A percentile compares a stretch with the other conserved stretches of the same genome.
phyloP scores from a whole-genome alignment of 345 rosid species.

The Hypericum androsaemum region DNA sequence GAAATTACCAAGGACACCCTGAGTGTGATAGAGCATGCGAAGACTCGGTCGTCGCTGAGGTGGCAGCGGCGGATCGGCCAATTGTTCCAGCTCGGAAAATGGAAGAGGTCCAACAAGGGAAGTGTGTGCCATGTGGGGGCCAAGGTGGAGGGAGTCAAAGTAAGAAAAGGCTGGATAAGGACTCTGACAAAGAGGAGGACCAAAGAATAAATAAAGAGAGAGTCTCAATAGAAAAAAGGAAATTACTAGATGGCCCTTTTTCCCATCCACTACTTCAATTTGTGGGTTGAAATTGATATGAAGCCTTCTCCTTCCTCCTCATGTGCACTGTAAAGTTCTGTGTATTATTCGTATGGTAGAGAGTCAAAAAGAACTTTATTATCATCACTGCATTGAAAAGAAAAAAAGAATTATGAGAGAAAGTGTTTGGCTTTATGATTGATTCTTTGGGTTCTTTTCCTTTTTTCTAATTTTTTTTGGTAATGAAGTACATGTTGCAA shows the following conservation, averaged over 20 bases:
- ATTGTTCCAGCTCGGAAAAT: conserved; percentile 59
- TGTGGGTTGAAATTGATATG: conserved; percentile 21
- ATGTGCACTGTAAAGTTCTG: conserved; percentile 22
- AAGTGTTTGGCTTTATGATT: not conserved
- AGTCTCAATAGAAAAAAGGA: conserved; percentile 17
- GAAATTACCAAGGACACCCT: conserved; percentile 12
- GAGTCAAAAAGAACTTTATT: conserved; percentile 32
- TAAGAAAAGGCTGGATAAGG: conserved; percentile 81
- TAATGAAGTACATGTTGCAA: conserved; percentile 20
- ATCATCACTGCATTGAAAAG: conserved; percentile 7
- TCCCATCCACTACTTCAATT: conserved; percentile 14
- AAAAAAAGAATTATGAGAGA: conserved; percentile 6
- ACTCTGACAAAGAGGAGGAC: conserved; percentile 63
- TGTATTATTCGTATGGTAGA: conserved; percentile 25
- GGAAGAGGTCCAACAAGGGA: conserved; percentile 62
- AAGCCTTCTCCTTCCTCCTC: conserved; percentile 3
- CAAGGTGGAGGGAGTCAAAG: conserved; percentile 66
- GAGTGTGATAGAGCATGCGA: conserved; percentile 60
- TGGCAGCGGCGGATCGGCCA: conserved; percentile 90
- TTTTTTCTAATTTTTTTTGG: conserved; percentile 3
- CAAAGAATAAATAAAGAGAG: conserved; percentile 28
- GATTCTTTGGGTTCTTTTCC: conserved; percentile 25
- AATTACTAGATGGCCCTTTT: conserved; percentile 6
- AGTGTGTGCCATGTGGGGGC: conserved; percentile 56
- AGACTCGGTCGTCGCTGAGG: conserved; percentile 50